Evolutionary conservation across 345 rosid species (phyloP).

Genomic region (Euphorbia lathyris): DNA sequence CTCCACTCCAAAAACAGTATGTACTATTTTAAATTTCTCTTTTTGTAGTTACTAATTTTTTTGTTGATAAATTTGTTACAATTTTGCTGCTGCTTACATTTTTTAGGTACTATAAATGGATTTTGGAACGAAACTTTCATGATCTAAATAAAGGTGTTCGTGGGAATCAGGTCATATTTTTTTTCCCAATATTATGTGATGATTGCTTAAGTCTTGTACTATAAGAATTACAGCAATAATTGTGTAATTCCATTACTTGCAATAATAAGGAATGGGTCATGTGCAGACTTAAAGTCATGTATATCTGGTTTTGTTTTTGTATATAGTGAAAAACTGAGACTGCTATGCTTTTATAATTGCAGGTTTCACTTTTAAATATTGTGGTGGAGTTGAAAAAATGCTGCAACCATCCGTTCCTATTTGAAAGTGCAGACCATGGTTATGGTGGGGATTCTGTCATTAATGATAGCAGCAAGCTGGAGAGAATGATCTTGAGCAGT

Average conservation of each 20-base stretch:
- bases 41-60: background rate
- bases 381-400: conserved; percentile 99
- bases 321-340: background rate
- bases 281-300: no score
- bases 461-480: conserved; percentile 74
- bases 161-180: conserved; percentile 81
- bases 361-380: conserved; percentile 97
- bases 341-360: conserved; percentile 11
- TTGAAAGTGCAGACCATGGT: conserved; percentile 99
- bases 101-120: conserved; percentile 95
- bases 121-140: conserved; percentile 95
- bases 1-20: conserved; percentile 99
- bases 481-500: conserved; percentile 90
- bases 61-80: background rate
- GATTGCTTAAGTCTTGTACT: background rate
- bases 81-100: conserved; percentile 15
- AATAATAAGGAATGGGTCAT: background rate
- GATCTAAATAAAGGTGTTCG: conserved; percentile 99
- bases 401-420: conserved; percentile 98
- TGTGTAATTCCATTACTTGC: background rate
- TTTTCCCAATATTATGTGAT: background rate
- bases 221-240: background rate
- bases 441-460: conserved; percentile 74
- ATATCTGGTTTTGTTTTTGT: background rate
- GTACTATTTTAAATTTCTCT: conserved; percentile 20